A percentile compares a stretch with the other conserved stretches of the same genome.
Evolutionary conservation across 2,329 filamentous ascomycete genomes (phyloP).

Genomic region (Chaetomiaceae sp.): DNA sequence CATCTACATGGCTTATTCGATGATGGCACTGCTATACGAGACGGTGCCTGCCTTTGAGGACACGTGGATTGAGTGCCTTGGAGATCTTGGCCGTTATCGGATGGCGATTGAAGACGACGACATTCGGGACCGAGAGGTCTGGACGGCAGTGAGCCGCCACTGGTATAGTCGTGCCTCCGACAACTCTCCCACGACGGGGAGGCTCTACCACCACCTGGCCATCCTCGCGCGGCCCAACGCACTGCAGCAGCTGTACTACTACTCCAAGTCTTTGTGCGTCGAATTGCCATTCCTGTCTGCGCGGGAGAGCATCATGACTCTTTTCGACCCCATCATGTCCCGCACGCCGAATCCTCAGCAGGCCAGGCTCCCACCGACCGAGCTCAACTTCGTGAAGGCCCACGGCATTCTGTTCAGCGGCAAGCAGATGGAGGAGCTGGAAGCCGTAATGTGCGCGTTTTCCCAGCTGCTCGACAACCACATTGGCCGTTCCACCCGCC

Average conservation of each 20-base stretch:
- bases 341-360: conserved; percentile 28
- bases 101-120: conserved; percentile 92
- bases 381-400: conserved; percentile 57
- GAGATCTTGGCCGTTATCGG: conserved; percentile 72
- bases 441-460: conserved; percentile 45
- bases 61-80: conserved; percentile 91
- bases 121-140: conserved; percentile 68
- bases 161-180: conserved; percentile 87
- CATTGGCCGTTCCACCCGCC: conserved; percentile 47
- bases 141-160: conserved; percentile 72
- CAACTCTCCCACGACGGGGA: conserved; percentile 66
- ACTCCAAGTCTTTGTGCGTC: conserved; percentile 66
- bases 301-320: conserved; percentile 63
- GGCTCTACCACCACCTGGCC: conserved; percentile 84
- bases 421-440: conserved; percentile 44
- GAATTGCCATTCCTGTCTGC: conserved; percentile 62
- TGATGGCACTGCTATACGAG: conserved; percentile 83
- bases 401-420: conserved; percentile 62
- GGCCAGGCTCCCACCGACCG: conserved; percentile 41
- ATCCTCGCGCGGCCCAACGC: conserved; percentile 68
- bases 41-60: conserved; percentile 78
- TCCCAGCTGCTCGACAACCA: conserved; percentile 50
- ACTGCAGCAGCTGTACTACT: conserved; percentile 68
- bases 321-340: conserved; percentile 58
- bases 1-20: conserved; percentile 83